A percentile compares a stretch with the other conserved stretches of the same genome.
Evolutionary conservation across 164 flowering plant genomes (phyloP).

Genomic region (Platanus orientalis): DNA sequence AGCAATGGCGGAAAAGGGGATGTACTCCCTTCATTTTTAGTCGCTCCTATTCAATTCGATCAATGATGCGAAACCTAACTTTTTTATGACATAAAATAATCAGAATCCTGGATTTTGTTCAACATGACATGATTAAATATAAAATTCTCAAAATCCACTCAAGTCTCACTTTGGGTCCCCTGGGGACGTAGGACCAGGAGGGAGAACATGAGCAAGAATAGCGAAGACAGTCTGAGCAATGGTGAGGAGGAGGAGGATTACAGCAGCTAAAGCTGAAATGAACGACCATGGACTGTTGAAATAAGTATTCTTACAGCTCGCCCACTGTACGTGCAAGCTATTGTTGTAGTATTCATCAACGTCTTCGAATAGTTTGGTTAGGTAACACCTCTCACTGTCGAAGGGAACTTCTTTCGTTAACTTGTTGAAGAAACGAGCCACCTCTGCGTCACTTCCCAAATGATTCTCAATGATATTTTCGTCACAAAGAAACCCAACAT

Average conservation of each 20-base stretch:
- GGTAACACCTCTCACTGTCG: constrained; percentile 12
- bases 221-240: constrained; percentile 9
- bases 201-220: not conserved
- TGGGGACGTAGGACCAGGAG: too few species aligned
- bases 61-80: too few species aligned
- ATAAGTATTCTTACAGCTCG: constrained; percentile 22
- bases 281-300: constrained; percentile 30
- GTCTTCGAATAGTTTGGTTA: constrained; percentile 13
- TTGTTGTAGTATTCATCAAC: constrained; percentile 20
- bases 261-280: constrained; percentile 26
- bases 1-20: too few species aligned
- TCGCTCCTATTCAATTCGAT: too few species aligned
- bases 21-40: too few species aligned
- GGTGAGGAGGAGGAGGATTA: constrained; percentile 20
- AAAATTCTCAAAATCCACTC: too few species aligned
- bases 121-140: too few species aligned
- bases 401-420: constrained; percentile 19
- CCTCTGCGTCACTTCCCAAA: constrained; percentile 22
- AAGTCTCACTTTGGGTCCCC: too few species aligned
- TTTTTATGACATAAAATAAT: too few species aligned
- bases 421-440: constrained; percentile 21
- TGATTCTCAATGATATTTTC: constrained; percentile 20
- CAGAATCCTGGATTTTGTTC: too few species aligned
- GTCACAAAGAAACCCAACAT: constrained; percentile 19
- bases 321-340: constrained; percentile 21